Evolutionary conservation across 257 asterid species (phyloP).

Genomic region (Penstemon barbatus): DNA sequence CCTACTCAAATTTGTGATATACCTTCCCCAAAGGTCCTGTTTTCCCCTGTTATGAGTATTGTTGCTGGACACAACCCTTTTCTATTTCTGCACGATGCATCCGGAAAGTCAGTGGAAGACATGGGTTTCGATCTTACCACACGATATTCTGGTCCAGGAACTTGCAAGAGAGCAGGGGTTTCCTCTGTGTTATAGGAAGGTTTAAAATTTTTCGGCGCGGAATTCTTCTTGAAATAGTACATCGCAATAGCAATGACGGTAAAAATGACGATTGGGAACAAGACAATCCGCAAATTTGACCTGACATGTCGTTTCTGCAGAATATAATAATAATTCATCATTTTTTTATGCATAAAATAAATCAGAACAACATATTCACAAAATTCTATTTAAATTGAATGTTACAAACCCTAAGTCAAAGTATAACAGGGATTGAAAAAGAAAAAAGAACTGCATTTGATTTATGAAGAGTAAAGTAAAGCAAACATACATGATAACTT

Average conservation of each 20-base stretch:
- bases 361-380: neutral
- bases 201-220: rapidly evolving
- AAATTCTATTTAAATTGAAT: neutral
- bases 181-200: neutral
- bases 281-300: conserved; percentile 29
- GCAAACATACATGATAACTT: conserved; percentile 27
- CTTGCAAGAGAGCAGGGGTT: conserved; percentile 31
- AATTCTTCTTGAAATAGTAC: neutral
- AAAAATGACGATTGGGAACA: conserved; percentile 31
- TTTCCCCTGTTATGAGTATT: conserved; percentile 39
- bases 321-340: neutral
- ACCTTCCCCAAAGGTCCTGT: conserved; percentile 38
- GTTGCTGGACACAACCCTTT: conserved; percentile 38
- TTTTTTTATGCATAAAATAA: neutral
- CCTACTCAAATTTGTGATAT: neutral
- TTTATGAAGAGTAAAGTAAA: no score
- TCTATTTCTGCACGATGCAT: conserved; percentile 33
- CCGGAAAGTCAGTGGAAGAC: conserved; percentile 34
- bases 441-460: no score
- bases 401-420: neutral
- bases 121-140: conserved; percentile 29
- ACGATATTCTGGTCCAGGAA: conserved; percentile 32
- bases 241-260: conserved; percentile 18
- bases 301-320: conserved; percentile 34
- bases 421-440: neutral